phyloP scores from a whole-genome alignment of 2,329 filamentous ascomycete genomes.

The Fusarium algeriense region DNA sequence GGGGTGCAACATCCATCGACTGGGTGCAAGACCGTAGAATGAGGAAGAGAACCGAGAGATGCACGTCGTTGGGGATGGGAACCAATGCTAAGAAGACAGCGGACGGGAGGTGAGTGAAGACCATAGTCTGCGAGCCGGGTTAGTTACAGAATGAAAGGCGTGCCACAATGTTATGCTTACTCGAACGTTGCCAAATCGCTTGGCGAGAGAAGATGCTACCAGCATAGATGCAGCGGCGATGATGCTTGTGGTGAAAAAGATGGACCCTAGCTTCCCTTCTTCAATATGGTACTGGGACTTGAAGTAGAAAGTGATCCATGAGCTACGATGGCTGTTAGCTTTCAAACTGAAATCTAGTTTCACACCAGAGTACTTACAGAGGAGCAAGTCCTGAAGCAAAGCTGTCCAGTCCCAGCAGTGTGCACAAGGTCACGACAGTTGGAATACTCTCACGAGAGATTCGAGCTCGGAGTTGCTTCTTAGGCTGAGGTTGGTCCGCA shows the following conservation, averaged over 20 bases:
- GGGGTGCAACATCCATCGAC: constrained; percentile 78
- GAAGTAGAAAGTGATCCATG: constrained; percentile 71
- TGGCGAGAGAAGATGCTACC: constrained; percentile 66
- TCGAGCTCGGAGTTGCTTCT: constrained; percentile 60
- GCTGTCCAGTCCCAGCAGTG: constrained; percentile 76
- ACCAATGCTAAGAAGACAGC: constrained; percentile 74
- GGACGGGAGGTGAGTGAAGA: constrained; percentile 79
- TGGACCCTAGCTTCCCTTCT: constrained; percentile 63
- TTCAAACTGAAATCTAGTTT: fast-evolving
- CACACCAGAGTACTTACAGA: constrained; percentile 58
- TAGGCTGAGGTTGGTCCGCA: neutral
- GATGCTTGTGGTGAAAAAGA: constrained; percentile 67
- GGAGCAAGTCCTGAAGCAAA: constrained; percentile 78
- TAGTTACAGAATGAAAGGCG: neutral
- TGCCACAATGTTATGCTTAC: constrained; percentile 54
- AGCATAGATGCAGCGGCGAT: constrained; percentile 65
- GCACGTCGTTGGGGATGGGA: constrained; percentile 65
- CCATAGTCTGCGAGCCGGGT: constrained; percentile 70
- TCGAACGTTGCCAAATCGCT: constrained; percentile 71
- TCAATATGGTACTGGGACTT: constrained; percentile 61
- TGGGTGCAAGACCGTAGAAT: constrained; percentile 71
- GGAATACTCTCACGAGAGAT: constrained; percentile 68
- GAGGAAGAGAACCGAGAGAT: constrained; percentile 69
- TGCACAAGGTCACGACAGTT: constrained; percentile 71
- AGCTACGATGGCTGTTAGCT: constrained; percentile 54